Percentiles rank a stretch among this genome's conserved stretches.
These are phyloP conservation scores for Suhomyces taliae DNA, from an alignment of 1,139 yeast species.

Conservation along the genomic window DNA sequence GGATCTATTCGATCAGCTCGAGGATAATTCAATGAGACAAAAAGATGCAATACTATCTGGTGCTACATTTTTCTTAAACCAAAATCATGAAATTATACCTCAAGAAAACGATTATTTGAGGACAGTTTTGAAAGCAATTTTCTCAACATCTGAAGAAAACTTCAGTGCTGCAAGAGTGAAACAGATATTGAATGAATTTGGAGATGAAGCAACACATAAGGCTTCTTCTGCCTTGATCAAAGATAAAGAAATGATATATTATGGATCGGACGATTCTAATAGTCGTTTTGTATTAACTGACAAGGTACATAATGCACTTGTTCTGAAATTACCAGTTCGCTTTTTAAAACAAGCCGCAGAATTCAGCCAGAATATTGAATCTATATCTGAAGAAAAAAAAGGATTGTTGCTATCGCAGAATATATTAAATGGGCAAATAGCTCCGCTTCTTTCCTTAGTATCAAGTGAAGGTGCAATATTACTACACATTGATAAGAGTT, in stretches of 20 bases:
- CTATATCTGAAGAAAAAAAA: constrained; percentile 40
- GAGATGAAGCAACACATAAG: constrained; percentile 43
- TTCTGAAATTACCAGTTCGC: constrained; percentile 37
- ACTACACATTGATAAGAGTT: constrained; percentile 54
- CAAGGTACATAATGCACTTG: constrained; percentile 43
- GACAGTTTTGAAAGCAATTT: constrained; percentile 54
- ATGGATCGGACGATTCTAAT: constrained; percentile 44
- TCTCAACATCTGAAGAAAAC: constrained; percentile 53
- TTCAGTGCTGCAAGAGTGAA: constrained; percentile 48
- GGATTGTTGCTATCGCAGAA: constrained; percentile 61
- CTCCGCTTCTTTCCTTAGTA: constrained; percentile 49
- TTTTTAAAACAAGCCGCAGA: constrained; percentile 47
- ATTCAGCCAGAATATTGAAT: constrained; percentile 41
- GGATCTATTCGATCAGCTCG: constrained; percentile 38
- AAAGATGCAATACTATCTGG: constrained; percentile 47
- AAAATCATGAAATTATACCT: constrained; percentile 14
- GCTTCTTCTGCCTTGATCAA: constrained; percentile 56
- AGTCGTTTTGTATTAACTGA: constrained; percentile 62
- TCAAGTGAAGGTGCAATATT: constrained; percentile 38
- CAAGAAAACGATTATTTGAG: constrained; percentile 34
- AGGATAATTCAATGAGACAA: constrained; percentile 54
- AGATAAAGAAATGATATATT: constrained; percentile 53
- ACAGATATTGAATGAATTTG: constrained; percentile 41
- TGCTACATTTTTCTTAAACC: constrained; percentile 37
- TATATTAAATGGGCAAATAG: constrained; percentile 58